Evolutionary conservation across 78 protist genomes (phyloP).

Genomic region (Thecamonas trahens): DNA sequence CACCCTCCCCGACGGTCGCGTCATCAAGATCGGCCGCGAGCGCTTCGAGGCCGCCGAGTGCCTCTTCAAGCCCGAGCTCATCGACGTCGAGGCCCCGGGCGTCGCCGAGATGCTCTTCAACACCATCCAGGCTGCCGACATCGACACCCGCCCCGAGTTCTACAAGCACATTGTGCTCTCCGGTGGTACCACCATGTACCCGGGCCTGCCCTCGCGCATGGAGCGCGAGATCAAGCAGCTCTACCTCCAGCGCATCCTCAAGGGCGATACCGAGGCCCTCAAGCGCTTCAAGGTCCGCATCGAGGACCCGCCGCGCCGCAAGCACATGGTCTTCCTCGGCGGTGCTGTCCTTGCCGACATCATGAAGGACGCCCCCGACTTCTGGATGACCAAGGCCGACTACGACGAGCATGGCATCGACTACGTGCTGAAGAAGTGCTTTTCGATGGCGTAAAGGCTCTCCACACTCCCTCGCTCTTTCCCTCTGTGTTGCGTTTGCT

Average conservation of each 20-base stretch:
- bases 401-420: slow-evolving; percentile 77
- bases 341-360: slow-evolving; percentile 98
- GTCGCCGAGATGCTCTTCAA: slow-evolving; percentile 83
- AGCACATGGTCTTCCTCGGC: slow-evolving; percentile 98
- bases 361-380: slow-evolving; percentile 68
- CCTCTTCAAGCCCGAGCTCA: slow-evolving; percentile 91
- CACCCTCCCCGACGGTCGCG: slow-evolving; percentile 93
- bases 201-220: slow-evolving; percentile 81
- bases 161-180: slow-evolving; percentile 95
- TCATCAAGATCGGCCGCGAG: slow-evolving; percentile 85
- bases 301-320: slow-evolving; percentile 97
- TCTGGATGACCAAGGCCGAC: slow-evolving; percentile 85
- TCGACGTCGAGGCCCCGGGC: slow-evolving; percentile 90
- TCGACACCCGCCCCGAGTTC: slow-evolving; percentile 83
- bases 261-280: slow-evolving; percentile 62
- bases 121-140: slow-evolving; percentile 84
- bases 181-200: slow-evolving; percentile 47
- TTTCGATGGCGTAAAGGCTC: background rate
- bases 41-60: slow-evolving; percentile 97
- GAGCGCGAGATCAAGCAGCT: slow-evolving; percentile 89
- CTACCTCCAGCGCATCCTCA: slow-evolving; percentile 67
- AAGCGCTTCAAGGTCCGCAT: slow-evolving; percentile 83
- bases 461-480: no score
- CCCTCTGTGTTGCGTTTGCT: no score
- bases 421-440: slow-evolving; percentile 22